Evolutionary conservation across 2,329 filamentous ascomycete genomes (phyloP), one percentile per base, ranked within the genome.

Genomic region (Alternaria sp.): DNA sequence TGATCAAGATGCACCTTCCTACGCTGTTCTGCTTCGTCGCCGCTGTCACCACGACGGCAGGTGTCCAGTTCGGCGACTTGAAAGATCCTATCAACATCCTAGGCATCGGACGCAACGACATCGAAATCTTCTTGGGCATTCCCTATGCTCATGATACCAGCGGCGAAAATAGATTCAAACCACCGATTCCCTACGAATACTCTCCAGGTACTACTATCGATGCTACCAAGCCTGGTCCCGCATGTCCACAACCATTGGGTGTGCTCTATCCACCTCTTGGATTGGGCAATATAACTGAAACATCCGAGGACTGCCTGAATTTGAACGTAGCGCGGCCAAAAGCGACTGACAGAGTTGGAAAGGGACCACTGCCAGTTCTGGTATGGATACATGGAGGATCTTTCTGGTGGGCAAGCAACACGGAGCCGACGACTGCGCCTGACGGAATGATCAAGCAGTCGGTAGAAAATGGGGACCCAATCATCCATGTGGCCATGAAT

Each of bases 251-350:
- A 68, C 61, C 69, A 6, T 59, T 81, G 0, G 80, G 76, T 5
- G 63, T 59, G 4, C 76, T 72, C 43, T 66, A 61, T 32, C 43
- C 69, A 5, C 74, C 76, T 0, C 67, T 81, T 25, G 77, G 72
- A 3, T 57, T 76, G 6, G 67, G 61, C 30, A 80, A 80, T 25
- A 76, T 82, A 11, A 82, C 80, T 5, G 43, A 71, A 25, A 68
- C 69, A 1, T 78, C 76, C 1, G 88, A 90, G 69, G 85, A 89
- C 69, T 90, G 88, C 62, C 78, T 90, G 13, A 87, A 87, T 30
- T 70, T 90, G 50, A 90, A 89, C 66, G 82, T 90, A 2, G 80
- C 89, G 30, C 83, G 88, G 3, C 86, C 87, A 0, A 77, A 82
- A 1, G 81, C 82, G 8, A 45, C 49, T 8, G 75, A 77, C 53